Conservation (phyloP, 2,329 filamentous ascomycete species). For the Alternaria conjuncta region DNA sequence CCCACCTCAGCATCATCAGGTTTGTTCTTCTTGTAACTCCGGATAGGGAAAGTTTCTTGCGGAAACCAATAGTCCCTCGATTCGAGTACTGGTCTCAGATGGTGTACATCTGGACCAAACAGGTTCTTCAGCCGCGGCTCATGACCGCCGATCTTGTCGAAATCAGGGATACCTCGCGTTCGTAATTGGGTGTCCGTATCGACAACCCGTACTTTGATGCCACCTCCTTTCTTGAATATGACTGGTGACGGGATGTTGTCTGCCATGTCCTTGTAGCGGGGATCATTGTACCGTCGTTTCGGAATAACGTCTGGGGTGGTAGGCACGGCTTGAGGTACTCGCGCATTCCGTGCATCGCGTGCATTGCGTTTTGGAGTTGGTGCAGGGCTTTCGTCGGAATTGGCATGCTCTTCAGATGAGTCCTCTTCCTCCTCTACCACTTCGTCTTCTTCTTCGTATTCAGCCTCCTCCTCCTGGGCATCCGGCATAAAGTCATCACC, state of each 20-base stretch:
- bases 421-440: slow-evolving; percentile 23
- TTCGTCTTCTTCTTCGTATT: slow-evolving; percentile 46
- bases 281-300: not conserved
- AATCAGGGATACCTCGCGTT: slow-evolving; percentile 39
- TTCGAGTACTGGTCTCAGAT: slow-evolving; percentile 56
- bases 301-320: not conserved
- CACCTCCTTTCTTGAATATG: slow-evolving; percentile 21
- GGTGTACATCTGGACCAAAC: slow-evolving; percentile 59
- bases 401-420: slow-evolving; percentile 19
- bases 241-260: slow-evolving; percentile 13
- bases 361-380: slow-evolving; percentile 6
- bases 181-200: slow-evolving; percentile 24
- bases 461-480: slow-evolving; percentile 30
- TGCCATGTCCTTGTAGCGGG: slow-evolving; percentile 1
- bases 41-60: slow-evolving; percentile 59
- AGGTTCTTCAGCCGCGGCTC: slow-evolving; percentile 55
- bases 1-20: slow-evolving; percentile 12
- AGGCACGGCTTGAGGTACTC: not conserved
- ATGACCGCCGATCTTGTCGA: slow-evolving; percentile 38
- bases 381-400: slow-evolving; percentile 20
- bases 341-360: not conserved
- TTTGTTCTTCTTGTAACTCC: slow-evolving; percentile 11
- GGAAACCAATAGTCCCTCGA: slow-evolving; percentile 60
- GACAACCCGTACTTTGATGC: slow-evolving; percentile 16
- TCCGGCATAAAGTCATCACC: slow-evolving; percentile 36